Conservation (phyloP, 2,329 filamentous ascomycete species). For the Drechslerella coelobrocha region DNA sequence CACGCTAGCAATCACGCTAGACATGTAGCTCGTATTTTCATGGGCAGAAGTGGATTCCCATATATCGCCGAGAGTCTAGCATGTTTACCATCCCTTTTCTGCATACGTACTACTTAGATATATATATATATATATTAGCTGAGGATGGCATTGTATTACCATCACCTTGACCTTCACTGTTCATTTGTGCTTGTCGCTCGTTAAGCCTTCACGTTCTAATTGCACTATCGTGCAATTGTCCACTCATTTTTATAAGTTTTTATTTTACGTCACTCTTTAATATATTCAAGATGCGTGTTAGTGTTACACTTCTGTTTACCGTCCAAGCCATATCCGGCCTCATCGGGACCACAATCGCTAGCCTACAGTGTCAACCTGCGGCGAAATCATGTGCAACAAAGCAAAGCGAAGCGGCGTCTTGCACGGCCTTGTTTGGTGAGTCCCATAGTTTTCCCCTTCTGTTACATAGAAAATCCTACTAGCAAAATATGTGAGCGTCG, state of each 20-base stretch:
- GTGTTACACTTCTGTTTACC: background rate
- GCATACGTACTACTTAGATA: too few relatives aligned
- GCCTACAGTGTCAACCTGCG: constrained; percentile 24
- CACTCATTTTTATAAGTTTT: background rate
- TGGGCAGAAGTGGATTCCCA: too few relatives aligned
- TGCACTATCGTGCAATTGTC: background rate
- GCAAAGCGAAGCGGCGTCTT: constrained; percentile 11
- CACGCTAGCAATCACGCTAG: background rate
- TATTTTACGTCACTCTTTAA: constrained; percentile 13
- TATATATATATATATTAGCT: too few relatives aligned
- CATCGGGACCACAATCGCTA: background rate
- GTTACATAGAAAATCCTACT: background rate
- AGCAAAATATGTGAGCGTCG: background rate
- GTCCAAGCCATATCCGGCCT: constrained; percentile 15
- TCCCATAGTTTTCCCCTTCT: background rate
- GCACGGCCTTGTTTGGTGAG: constrained; percentile 34
- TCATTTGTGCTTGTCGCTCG: too few relatives aligned
- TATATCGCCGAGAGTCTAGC: too few relatives aligned
- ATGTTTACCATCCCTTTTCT: too few relatives aligned
- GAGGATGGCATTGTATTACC: background rate
- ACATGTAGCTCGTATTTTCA: background rate
- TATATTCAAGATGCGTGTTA: constrained; percentile 23
- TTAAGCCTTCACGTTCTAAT: background rate
- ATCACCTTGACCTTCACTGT: too few relatives aligned
- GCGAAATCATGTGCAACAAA: constrained; percentile 20